Percentiles rank a stretch among this genome's conserved stretches.
phyloP scores from a whole-genome alignment of 148 eudicot species.

The Spergularia marina region DNA sequence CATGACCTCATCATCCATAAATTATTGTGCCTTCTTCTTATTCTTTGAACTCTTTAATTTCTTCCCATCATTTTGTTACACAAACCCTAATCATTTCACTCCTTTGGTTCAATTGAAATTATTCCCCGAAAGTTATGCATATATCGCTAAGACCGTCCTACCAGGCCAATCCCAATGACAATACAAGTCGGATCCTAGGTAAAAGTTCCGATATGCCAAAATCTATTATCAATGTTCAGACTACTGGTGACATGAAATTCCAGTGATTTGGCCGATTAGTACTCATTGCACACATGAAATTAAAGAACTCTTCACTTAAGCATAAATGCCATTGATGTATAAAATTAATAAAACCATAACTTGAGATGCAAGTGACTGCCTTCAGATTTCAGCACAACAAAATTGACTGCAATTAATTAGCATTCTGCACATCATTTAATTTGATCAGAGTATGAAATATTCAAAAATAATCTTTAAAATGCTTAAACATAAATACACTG shows the following conservation, averaged over 20 bases:
- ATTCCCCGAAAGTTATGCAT: not conserved
- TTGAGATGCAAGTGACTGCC: not conserved
- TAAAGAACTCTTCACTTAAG: not conserved
- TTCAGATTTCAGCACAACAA: not conserved
- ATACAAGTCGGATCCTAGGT: too few relatives aligned
- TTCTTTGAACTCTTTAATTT: not conserved
- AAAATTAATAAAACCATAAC: not conserved
- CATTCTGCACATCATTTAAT: not conserved
- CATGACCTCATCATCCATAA: constrained; percentile 35
- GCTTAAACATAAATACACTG: not conserved
- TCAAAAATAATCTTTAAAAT: too few relatives aligned
- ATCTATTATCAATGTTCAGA: too few relatives aligned
- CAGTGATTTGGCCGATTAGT: too few relatives aligned
- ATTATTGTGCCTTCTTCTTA: constrained; percentile 23
- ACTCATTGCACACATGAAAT: too few relatives aligned
- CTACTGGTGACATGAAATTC: too few relatives aligned
- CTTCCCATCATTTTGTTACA: not conserved
- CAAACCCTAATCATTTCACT: constrained; percentile 21
- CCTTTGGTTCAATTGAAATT: not conserved
- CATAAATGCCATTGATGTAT: not conserved
- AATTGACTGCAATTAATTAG: not conserved
- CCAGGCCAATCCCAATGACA: too few relatives aligned
- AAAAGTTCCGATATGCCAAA: too few relatives aligned
- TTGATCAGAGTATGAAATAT: too few relatives aligned
- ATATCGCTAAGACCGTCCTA: too few relatives aligned